phyloP scores from a whole-genome alignment of 768 basidiomycete species.

The Collybiopsis confluens region DNA sequence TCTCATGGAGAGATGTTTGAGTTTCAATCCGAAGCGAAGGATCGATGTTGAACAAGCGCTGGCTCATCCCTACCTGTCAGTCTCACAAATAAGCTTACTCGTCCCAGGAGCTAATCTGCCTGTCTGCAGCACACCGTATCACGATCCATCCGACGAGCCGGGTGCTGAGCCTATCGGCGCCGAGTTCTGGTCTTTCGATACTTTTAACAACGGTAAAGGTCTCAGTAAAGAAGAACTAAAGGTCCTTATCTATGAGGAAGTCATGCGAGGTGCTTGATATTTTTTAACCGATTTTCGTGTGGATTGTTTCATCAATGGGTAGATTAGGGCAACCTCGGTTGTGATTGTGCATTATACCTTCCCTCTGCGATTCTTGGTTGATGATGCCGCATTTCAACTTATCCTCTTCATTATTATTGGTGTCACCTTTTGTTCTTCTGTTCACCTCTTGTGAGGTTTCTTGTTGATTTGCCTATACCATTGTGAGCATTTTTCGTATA shows the following conservation, averaged over 20 bases:
- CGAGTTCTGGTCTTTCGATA: slow-evolving; percentile 6
- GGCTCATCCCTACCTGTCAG: slow-evolving; percentile 85
- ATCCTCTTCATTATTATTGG: too few species aligned
- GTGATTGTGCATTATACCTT: neutral
- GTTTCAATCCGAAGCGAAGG: slow-evolving; percentile 82
- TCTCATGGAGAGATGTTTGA: slow-evolving; percentile 75
- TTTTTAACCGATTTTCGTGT: neutral
- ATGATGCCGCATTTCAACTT: neutral
- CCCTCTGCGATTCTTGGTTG: neutral
- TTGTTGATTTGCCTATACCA: neutral
- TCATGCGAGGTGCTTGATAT: neutral
- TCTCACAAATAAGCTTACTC: slow-evolving; percentile 13
- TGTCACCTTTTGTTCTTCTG: neutral
- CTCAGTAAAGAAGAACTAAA: slow-evolving; percentile 7
- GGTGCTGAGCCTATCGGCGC: slow-evolving; percentile 10
- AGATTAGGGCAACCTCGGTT: neutral
- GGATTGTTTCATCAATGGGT: neutral
- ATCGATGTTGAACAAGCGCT: slow-evolving; percentile 87
- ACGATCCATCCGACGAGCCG: slow-evolving; percentile 7
- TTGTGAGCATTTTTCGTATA: neutral
- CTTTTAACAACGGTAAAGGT: slow-evolving; percentile 4
- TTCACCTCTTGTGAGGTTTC: neutral
- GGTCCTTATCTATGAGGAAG: slow-evolving; percentile 5
- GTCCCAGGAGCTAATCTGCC: neutral
- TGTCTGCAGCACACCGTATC: neutral